Evolutionary conservation across 1,284 basidiomycete species (phyloP).

Genomic region (Vanrija pseudolonga): DNA sequence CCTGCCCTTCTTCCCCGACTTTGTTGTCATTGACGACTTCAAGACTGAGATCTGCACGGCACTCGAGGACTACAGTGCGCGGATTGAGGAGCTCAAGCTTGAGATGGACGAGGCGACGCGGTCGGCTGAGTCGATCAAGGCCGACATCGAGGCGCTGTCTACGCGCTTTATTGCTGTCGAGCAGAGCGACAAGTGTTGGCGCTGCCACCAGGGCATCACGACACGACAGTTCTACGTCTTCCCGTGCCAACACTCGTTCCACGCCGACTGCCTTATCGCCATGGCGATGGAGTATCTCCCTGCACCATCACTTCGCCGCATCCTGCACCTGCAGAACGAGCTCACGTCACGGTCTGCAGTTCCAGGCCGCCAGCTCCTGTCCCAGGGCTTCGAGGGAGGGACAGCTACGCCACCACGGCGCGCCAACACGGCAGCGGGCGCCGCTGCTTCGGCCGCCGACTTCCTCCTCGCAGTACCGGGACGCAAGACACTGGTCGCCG

Average conservation of each 20-base stretch:
- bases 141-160: conserved; percentile 79
- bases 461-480: conserved; percentile 51
- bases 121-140: conserved; percentile 88
- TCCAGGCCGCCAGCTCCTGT: conserved; percentile 19
- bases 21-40: conserved; percentile 99
- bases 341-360: conserved; percentile 56
- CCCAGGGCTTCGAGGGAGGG: not conserved
- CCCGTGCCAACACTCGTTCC: conserved; percentile 94
- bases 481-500: conserved; percentile 77
- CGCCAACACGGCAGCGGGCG: conserved; percentile 11
- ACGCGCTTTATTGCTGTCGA: conserved; percentile 93
- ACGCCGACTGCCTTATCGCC: conserved; percentile 88
- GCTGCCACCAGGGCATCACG: conserved; percentile 70
- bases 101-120: conserved; percentile 96
- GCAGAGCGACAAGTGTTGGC: conserved; percentile 76
- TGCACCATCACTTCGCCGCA: conserved; percentile 70
- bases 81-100: conserved; percentile 82
- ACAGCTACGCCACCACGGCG: conserved; percentile 26
- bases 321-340: conserved; percentile 77
- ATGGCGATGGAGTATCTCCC: conserved; percentile 87
- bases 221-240: conserved; percentile 96
- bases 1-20: conserved; percentile 98
- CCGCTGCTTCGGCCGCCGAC: conserved; percentile 35
- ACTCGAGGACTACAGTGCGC: conserved; percentile 85
- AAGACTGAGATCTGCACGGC: conserved; percentile 98